Percentiles rank a stretch among this genome's conserved stretches.
phyloP scores from a whole-genome alignment of 106 monocot species.

The Agapanthus africanus region DNA sequence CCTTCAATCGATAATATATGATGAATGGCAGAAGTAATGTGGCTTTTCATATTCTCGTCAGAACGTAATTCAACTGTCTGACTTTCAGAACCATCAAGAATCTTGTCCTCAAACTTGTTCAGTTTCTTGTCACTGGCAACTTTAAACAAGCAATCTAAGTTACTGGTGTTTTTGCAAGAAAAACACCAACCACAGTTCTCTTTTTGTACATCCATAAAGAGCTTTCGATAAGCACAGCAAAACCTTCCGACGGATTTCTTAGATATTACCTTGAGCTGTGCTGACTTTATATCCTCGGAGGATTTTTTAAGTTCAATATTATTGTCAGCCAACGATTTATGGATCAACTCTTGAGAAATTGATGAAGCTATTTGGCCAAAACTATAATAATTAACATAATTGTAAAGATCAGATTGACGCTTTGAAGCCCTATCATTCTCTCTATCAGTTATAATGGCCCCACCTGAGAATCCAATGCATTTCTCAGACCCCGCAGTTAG shows the following conservation, averaged over 20 bases:
- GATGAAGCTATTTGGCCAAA: slow-evolving; percentile 71
- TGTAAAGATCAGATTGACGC: slow-evolving; percentile 33
- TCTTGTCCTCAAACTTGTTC: slow-evolving; percentile 25
- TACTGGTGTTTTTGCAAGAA: slow-evolving; percentile 43
- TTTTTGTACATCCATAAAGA: slow-evolving; percentile 33
- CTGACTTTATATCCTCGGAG: slow-evolving; percentile 39
- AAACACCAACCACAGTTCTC: slow-evolving; percentile 97
- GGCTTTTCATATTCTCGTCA: slow-evolving; percentile 44
- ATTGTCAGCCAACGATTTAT: slow-evolving; percentile 26
- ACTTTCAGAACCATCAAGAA: slow-evolving; percentile 30
- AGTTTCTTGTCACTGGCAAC: slow-evolving; percentile 31
- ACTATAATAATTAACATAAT: slow-evolving; percentile 70
- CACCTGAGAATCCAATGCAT: too few species aligned
- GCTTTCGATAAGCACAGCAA: slow-evolving; percentile 33
- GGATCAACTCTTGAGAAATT: slow-evolving; percentile 52
- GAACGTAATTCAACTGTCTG: slow-evolving; percentile 19
- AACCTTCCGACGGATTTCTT: slow-evolving; percentile 2
- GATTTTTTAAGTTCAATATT: slow-evolving; percentile 28
- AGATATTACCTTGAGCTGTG: slow-evolving; percentile 52
- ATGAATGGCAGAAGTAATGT: slow-evolving; percentile 42
- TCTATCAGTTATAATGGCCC: too few species aligned
- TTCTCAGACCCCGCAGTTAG: too few species aligned
- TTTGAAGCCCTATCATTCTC: slow-evolving; percentile 11
- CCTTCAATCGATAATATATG: slow-evolving; percentile 69
- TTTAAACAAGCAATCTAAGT: slow-evolving; percentile 56